These are phyloP conservation scores for Basipetospora chlamydospora DNA, from an alignment of 2,329 filamentous ascomycete genomes.

Conservation along the genomic window DNA sequence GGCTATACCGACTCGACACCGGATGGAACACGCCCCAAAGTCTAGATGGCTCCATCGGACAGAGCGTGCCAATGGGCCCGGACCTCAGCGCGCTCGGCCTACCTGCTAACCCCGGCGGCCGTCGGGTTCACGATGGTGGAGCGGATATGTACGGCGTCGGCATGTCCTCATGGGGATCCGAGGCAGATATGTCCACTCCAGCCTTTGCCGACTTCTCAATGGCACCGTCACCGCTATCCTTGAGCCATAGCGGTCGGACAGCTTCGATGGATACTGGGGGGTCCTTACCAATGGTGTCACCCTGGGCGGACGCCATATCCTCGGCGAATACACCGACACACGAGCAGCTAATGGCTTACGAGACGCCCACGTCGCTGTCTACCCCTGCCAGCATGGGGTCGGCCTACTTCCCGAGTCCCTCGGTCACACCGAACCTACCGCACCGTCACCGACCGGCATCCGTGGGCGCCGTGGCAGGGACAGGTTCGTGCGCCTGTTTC, in stretches of 20 bases:
- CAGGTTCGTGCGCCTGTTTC: slow-evolving; percentile 29
- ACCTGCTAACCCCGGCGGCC: slow-evolving; percentile 13
- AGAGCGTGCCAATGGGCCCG: slow-evolving; percentile 19
- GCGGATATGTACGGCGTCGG: slow-evolving; percentile 20
- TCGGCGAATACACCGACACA: slow-evolving; percentile 16
- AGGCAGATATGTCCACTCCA: slow-evolving; percentile 18
- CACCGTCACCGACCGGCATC: slow-evolving; percentile 4
- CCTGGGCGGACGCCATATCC: slow-evolving; percentile 16
- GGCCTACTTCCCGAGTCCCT: slow-evolving; percentile 25
- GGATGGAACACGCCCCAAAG: slow-evolving; percentile 24
- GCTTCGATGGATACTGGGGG: slow-evolving; percentile 13
- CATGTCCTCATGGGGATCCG: slow-evolving; percentile 23
- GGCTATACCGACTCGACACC: slow-evolving; percentile 21
- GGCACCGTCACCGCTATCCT: slow-evolving; percentile 11
- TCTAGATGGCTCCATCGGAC: slow-evolving; percentile 18
- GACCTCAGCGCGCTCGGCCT: slow-evolving; percentile 17
- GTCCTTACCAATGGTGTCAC: slow-evolving; percentile 2
- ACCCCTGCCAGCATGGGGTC: slow-evolving; percentile 21
- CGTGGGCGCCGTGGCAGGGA: slow-evolving; percentile 1
- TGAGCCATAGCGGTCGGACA: slow-evolving; percentile 16
- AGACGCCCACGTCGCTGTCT: slow-evolving; percentile 16
- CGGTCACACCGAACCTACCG: slow-evolving; percentile 20
- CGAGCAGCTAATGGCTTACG: slow-evolving; percentile 17
- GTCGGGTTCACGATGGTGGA: background rate
- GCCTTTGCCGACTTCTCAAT: slow-evolving; percentile 19